Base-by-base conservation (phyloP, 768 basidiomycete genomes). In the Trametes villosa region DNA sequence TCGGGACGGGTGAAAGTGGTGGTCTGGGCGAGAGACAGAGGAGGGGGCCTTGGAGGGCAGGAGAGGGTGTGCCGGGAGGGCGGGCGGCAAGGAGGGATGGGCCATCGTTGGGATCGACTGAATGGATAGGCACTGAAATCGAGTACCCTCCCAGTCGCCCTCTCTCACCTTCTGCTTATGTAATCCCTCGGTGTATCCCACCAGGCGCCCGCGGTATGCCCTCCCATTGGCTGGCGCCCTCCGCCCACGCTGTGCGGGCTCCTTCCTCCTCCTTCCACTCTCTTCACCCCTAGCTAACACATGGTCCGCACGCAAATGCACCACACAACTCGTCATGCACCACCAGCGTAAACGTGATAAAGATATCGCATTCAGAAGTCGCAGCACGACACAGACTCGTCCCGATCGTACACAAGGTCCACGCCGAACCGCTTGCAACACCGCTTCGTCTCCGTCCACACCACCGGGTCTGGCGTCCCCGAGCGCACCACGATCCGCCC, bases 131-230 rank as follows among this genome's bases (percentile, higher is more conserved):
- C 52, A 55, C 62, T 53, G 26, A 51, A 41, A 18, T 57, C 42
- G 65, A 66, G 65, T 63, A 66, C 65, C 65, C 53, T 59, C 56
- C 59, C 65, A 56, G 65, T 66, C 65, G 36, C 58, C 41, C 49
- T 52, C 54, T 45, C 63, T 59, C 53, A 51, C 36, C 53, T 63
- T 50, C 46, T 12, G 57, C 53, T 64, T 52, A 64, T 52, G 49
- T 64, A 59, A 64, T 45, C 22, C 12, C 47, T 22, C 36, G 30
- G 9, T 24, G 15, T 36, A 11, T 13, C 29, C 30, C 26, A 13
- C 36, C 53, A 52, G 60, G 12, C 60, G 60, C 60, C 42, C 54
- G 20, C 11, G 22, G 29, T 18, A 30, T 18, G 36, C 1, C 6
- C 15, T 40, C 50, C 54, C 44, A 62, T 62, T 62, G 60, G 60